These are phyloP conservation scores for Vanderwaltozyma yarrowii DNA, from an alignment of 805 yeast species.

Conservation along the genomic window DNA sequence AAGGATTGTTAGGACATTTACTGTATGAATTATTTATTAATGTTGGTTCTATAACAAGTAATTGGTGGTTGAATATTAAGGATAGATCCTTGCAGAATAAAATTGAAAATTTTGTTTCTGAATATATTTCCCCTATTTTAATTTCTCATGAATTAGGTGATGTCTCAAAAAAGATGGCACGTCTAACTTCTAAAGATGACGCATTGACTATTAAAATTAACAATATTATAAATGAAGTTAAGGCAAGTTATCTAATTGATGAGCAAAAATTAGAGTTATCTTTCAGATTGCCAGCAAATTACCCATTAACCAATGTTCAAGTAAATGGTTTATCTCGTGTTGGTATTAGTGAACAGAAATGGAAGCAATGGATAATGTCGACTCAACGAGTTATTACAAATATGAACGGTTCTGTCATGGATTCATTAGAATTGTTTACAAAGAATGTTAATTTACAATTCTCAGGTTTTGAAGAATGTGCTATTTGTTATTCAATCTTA, in stretches of 20 bases:
- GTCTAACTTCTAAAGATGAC: constrained; percentile 28
- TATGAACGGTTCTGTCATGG: constrained; percentile 53
- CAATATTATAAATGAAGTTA: constrained; percentile 53
- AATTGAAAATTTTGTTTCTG: constrained; percentile 53
- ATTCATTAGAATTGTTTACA: constrained; percentile 32
- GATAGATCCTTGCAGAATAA: constrained; percentile 52
- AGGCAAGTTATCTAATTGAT: constrained; percentile 66
- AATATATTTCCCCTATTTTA: constrained; percentile 53
- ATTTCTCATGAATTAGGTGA: constrained; percentile 46
- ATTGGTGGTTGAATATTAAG: constrained; percentile 64
- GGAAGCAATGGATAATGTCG: constrained; percentile 92
- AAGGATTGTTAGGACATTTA: constrained; percentile 18
- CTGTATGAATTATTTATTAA: constrained; percentile 21
- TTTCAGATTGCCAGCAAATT: constrained; percentile 60
- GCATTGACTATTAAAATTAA: constrained; percentile 50
- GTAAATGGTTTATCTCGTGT: constrained; percentile 71
- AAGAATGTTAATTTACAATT: constrained; percentile 76
- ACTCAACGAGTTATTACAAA: constrained; percentile 74
- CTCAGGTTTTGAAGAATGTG: constrained; percentile 93
- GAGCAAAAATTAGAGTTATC: constrained; percentile 79
- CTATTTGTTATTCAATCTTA: constrained; percentile 87
- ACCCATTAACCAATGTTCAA: constrained; percentile 65
- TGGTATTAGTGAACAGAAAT: constrained; percentile 84
- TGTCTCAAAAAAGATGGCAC: constrained; percentile 35
- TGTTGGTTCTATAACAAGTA: constrained; percentile 25